phyloP scores from a whole-genome alignment of 2,329 filamentous ascomycete species.

The Bisporella sp. region DNA sequence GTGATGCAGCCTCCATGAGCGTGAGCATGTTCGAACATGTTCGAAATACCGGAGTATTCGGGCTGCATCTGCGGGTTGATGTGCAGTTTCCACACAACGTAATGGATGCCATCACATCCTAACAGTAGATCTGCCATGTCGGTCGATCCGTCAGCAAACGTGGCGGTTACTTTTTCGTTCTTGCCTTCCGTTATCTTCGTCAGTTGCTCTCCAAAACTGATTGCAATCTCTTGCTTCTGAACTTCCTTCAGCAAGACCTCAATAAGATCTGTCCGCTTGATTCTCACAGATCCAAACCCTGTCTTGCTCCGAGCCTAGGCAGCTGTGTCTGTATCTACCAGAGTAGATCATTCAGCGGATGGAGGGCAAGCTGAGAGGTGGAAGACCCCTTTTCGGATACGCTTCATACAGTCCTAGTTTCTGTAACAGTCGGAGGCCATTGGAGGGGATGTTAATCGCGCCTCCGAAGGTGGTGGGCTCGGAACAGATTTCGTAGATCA shows the following conservation, averaged over 20 bases:
- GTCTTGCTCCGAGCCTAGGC: constrained; percentile 14
- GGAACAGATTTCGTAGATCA: neutral
- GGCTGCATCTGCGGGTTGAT: constrained; percentile 21
- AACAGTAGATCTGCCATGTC: constrained; percentile 26
- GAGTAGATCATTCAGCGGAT: constrained; percentile 16
- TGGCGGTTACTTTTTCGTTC: constrained; percentile 16
- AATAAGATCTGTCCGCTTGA: constrained; percentile 25
- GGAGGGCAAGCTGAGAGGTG: constrained; percentile 4
- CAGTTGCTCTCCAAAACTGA: constrained; percentile 22
- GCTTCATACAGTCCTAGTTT: too few relatives aligned
- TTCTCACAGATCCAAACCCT: constrained; percentile 26
- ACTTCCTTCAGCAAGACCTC: constrained; percentile 21
- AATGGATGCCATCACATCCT: constrained; percentile 35
- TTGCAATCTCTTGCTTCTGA: constrained; percentile 16
- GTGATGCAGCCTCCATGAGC: too few relatives aligned
- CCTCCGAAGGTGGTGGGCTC: too few relatives aligned
- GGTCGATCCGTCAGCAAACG: constrained; percentile 24
- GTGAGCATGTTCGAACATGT: too few relatives aligned
- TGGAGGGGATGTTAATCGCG: too few relatives aligned
- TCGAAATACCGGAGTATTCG: too few relatives aligned
- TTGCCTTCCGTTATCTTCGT: constrained; percentile 17
- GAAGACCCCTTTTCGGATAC: too few relatives aligned
- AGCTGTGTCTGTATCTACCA: constrained; percentile 14
- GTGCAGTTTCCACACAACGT: constrained; percentile 25
- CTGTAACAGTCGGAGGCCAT: too few relatives aligned